Evolutionary conservation across 768 basidiomycete species (phyloP).

Genomic region (Gloeopeniophorella convolvens): DNA sequence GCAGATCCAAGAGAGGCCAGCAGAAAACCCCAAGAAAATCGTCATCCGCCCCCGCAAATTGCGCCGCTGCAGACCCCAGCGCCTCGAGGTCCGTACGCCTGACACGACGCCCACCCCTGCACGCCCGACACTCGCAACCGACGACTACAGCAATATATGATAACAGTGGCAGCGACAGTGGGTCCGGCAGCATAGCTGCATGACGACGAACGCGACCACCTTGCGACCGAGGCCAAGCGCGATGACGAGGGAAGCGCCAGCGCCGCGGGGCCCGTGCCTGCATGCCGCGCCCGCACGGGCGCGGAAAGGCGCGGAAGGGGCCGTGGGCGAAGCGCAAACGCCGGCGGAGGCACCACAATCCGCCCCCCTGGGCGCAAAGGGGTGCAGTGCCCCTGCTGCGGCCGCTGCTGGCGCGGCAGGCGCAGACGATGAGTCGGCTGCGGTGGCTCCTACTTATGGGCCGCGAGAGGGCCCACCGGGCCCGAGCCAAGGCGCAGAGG

Average conservation of each 20-base stretch:
- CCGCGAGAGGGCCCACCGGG: conserved; percentile 31
- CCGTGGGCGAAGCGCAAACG: conserved; percentile 18
- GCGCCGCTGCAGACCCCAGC: background rate
- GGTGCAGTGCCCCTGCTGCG: conserved; percentile 27
- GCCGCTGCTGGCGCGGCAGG: conserved; percentile 19
- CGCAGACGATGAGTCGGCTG: conserved; percentile 24
- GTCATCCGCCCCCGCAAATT: conserved; percentile 16
- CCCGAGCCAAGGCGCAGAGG: conserved; percentile 27
- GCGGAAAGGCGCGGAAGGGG: conserved; percentile 27
- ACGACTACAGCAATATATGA: conserved; percentile 1
- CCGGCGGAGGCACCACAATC: conserved; percentile 20
- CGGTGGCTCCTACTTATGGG: conserved; percentile 13
- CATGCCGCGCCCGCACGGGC: conserved; percentile 18
- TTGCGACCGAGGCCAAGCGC: background rate
- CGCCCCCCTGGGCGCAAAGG: conserved; percentile 29
- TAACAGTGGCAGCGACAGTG: conserved; percentile 14
- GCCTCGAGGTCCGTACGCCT: conserved; percentile 8
- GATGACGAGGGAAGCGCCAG: conserved; percentile 5
- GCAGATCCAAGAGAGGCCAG: background rate
- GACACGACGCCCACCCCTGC: background rate
- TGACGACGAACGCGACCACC: conserved; percentile 7
- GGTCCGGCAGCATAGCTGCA: conserved; percentile 11
- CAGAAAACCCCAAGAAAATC: conserved; percentile 20
- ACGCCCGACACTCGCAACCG: background rate
- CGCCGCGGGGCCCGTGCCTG: conserved; percentile 5